Percentiles rank a stretch among this genome's conserved stretches.
phyloP scores from a whole-genome alignment of 108 stramenopile species.

The Craspedostauros australis region DNA sequence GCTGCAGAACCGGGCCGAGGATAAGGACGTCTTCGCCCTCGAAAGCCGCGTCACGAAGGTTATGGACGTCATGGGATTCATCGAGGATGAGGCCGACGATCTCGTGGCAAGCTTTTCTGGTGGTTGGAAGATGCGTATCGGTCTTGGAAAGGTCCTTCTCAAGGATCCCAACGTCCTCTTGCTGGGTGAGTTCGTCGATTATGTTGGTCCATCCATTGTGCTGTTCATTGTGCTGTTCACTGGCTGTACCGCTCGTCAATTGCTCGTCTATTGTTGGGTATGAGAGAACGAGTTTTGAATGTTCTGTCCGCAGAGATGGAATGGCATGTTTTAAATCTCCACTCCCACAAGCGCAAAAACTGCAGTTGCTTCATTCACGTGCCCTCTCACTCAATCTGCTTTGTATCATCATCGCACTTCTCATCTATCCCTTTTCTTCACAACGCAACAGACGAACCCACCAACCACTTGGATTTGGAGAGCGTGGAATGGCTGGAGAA shows the following conservation, averaged over 20 bases:
- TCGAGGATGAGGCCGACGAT: constrained; percentile 73
- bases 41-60: constrained; percentile 84
- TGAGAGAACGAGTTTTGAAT: not conserved
- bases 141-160: constrained; percentile 93
- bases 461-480: constrained; percentile 84
- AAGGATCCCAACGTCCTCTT: constrained; percentile 91
- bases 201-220: not conserved
- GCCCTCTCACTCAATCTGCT: not conserved
- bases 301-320: too few relatives aligned
- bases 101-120: constrained; percentile 89
- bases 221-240: not conserved
- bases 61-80: constrained; percentile 95
- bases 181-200: constrained; percentile 40
- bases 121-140: constrained; percentile 99
- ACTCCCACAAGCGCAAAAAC: too few relatives aligned
- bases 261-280: not conserved
- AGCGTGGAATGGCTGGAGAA: constrained; percentile 96
- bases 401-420: not conserved
- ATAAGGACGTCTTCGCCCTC: constrained; percentile 77
- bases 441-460: constrained; percentile 58
- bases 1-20: constrained; percentile 75
- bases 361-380: constrained; percentile 8
- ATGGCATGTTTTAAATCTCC: too few relatives aligned
- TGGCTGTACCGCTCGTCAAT: not conserved
- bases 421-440: not conserved